Base-by-base conservation (phyloP, 208 protist genomes). In the Crithidia bombi region DNA sequence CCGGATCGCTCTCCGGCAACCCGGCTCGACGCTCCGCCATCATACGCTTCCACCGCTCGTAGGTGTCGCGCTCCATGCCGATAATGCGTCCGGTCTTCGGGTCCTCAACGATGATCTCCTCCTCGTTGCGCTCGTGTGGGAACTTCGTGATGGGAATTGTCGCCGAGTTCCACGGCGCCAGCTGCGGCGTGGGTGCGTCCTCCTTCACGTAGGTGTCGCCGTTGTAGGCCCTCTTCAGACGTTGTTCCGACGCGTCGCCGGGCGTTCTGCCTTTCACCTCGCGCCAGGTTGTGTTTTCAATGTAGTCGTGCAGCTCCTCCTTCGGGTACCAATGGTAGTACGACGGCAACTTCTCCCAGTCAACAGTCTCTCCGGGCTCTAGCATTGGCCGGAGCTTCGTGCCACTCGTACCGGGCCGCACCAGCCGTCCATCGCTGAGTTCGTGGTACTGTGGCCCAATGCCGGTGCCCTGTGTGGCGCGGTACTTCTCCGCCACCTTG, bases 291-390 rank as follows among this genome's bases (percentile, higher is more conserved):
- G 80, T 93, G 76, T 95, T 95, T 71, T 95, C 90, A 50, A 93
- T 86, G 73, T 95, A 95, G 69, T 95, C 90, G 61, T 89, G 74
- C 23, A 95, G 69, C 49, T 89, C 68, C 73, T 95, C 90, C 81
- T 93, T 93, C 11, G 90, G 90, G 73, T 85, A 95, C 90, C 90
- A 95, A 75, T 95, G 85, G 73, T 93, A 95, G 78, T 95, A 95
- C 11, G 87, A 95, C 6, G 90, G 90, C 38, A 95, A 79, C 72
- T 88, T 84, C 68, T 95, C 90, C 88, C 90, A 95, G 35, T 93
- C 81, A 17, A 93, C 84, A 1, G 72, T 75, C 73, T 95, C 87
- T 39, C 90, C 90, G 4, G 90, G 90, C 82, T 95, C 87, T 10
- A 95, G 72, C 76, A 95, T 82, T 3, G 90, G 90, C 6, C 86